Evolutionary conservation across 352 stramenopile species (phyloP), one percentile per base, ranked within the genome.

Genomic region (Globisporangium camurandrum): DNA sequence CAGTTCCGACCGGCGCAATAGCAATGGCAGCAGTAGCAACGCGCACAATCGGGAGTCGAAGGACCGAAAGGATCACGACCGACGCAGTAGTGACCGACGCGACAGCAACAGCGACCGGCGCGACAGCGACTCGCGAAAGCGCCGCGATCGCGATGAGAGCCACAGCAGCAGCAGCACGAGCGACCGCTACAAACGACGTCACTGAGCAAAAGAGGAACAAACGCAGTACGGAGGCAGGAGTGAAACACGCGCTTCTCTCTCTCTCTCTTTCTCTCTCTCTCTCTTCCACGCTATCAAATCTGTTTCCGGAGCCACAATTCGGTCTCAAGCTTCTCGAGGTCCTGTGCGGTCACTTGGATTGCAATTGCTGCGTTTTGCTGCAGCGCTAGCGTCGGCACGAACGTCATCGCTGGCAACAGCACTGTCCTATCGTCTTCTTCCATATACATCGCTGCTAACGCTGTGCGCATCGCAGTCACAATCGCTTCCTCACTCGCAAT

Each of bases 221-320:
- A 39, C 33, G 5, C 33, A 39, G 33, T 6, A 17, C 33, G 8
- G 11, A 5, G 12, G 33, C 33, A 17, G 14, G 14, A 39, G 33
- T 39, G 14, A n/a, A n/a, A n/a, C n/a, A n/a, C n/a, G n/a, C n/a
- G n/a, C 8, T 6, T 39, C 33, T 39, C 33, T 39, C 33, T 39
- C 33, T 39, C 12, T 17, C 17, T 37, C 8, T 10, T 37, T 39
- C 5, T 39, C 33, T 9, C 33, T 39, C 33, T 39, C 2, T 19
- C 33, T 39, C 2, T 39, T 5, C 11, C 33, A 16, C 33, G 4
- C 33, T 39, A 8, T 60, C 81, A 93, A 38, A 84, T 74, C 51
- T 91, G 72, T 41, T 82, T 79, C 38, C 71, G 71, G 44, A 93
- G 61, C 83, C 83, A 93, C 19, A 93, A 59, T 51, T 93, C 80